Base-by-base conservation (phyloP, 2,329 filamentous ascomycete genomes). In the Ilyonectria robusta region DNA sequence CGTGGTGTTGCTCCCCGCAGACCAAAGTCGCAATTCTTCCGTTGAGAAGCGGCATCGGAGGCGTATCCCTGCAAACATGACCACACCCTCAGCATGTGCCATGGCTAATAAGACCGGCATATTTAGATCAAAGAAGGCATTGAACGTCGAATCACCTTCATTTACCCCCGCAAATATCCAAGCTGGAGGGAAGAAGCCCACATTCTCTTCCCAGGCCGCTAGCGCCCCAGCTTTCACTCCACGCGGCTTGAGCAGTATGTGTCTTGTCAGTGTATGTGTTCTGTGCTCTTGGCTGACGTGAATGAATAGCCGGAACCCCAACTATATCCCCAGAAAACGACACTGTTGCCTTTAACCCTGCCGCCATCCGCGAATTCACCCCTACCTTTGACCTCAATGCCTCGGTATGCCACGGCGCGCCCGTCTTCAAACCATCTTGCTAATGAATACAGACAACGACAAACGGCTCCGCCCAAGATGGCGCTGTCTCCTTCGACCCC, bases 141-240 rank as follows among this genome's bases (percentile, higher is more conserved):
- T 99, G 72, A 99, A 97, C 80, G 96, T 97, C 77, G 96, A 98
- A 77, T 98, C 96, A 9, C 95, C 96, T 13, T 94, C 95, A 54
- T 99, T 99, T 80, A 98, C 94, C 0, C 95, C 95, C 6, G 84
- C 88, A 15, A 83, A 79, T 65, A 74, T 86, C 48, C 81, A 82
- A 65, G 72, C 86, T 26, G 81, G 83, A 1, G 77, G 83, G 26
- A 94, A 94, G 81, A 92, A 92, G 75, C 87, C 91, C 10, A 91
- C 91, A 9, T 94, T 98, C 70, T 96, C 95, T 8, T 94, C 94
- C 1, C 94, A 97, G 81, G 93, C 94, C 62, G 95, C 93, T n/a
- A 96, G 89, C 79, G 96, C 95, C 23, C 93, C 94, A 21, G 91
- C 93, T 5, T 97, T 97, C 75, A 96, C 93, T 19, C 94, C 94